Evolutionary conservation across 208 protist species (phyloP).

Genomic region (Crithidia sp.): DNA sequence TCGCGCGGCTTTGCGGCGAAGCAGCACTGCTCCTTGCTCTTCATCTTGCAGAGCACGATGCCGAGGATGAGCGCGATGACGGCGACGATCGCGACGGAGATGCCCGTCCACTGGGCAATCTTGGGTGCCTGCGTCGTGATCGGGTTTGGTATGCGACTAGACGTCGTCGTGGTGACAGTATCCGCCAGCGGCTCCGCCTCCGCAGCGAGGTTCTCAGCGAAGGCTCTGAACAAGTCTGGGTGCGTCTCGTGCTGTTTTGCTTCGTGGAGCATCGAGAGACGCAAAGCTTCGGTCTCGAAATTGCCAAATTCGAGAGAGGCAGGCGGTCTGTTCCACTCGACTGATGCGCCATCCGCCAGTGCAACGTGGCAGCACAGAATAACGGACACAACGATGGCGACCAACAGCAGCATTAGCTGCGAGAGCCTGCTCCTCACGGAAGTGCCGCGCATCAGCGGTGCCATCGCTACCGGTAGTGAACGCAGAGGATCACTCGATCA

Average conservation of each 20-base stretch:
- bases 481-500: background rate
- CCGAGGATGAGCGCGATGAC: background rate
- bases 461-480: background rate
- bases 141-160: constrained; percentile 5
- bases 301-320: too few species aligned
- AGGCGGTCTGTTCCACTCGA: too few species aligned
- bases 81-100: constrained; percentile 12
- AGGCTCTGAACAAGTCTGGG: too few species aligned
- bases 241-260: too few species aligned
- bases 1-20: constrained; percentile 4
- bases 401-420: too few species aligned
- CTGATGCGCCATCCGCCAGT: too few species aligned
- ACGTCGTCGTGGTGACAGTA: constrained; percentile 7
- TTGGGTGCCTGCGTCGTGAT: background rate
- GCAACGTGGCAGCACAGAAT: too few species aligned
- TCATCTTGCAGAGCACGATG: constrained; percentile 14
- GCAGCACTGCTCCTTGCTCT: constrained; percentile 25
- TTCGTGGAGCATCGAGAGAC: too few species aligned
- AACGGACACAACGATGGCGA: too few species aligned
- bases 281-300: too few species aligned
- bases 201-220: background rate
- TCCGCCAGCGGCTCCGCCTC: background rate
- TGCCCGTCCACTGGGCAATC: constrained; percentile 18
- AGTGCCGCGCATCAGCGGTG: too few species aligned
- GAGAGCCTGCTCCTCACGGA: too few species aligned